Base-by-base conservation (phyloP, 2,329 filamentous ascomycete genomes). In the Aspergillus candidus region DNA sequence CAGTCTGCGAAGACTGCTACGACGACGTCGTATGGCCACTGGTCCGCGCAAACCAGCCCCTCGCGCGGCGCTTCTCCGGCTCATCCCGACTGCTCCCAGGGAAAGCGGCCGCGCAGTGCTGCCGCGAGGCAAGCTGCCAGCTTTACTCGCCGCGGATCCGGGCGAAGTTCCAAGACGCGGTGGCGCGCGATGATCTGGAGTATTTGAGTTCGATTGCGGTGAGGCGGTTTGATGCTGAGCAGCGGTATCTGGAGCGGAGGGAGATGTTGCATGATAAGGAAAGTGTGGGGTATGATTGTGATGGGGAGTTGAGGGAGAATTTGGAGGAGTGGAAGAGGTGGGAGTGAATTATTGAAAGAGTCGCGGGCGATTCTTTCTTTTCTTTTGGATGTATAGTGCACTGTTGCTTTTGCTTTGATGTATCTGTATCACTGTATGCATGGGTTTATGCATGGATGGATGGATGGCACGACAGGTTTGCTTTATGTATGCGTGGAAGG, bases 1-100 rank as follows among this genome's bases (percentile, higher is more conserved):
- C 85, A 1, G 83, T 94, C 4, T 97, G 90, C 65, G 81, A 86
- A 51, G 87, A 91, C 64, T 97, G 90, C 64, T 95, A 86, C 61
- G 79, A 87, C 12, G 82, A 88, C 15, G 78, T 88, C 1, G 79
- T 95, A n/a, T 80, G 78, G 65, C 88, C 89, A 1, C 72, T 80
- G 40, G 67, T 83, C 2, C 71, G 75, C 27, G 70, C 74, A 3
- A 67, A 74, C 32, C 69, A 67, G 33, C 68, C 76, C 1, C 72
- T 90, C 17, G 81, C 84, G 8, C 69, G 76, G 13, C 78, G 83
- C 51, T 86, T 93, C 54, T 80, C 79, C 50, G 74, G 76, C 44
- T 73, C 78, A 11, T 73, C 80, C 17, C 77, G 80, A 50, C 72
- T 74, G 11, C 65, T 84, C 4, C 72, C 76, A 72, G 53, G 78